Percentiles rank a stretch among this genome's conserved stretches.
phyloP scores from a whole-genome alignment of 768 basidiomycete species.

The Panellus pusillus region DNA sequence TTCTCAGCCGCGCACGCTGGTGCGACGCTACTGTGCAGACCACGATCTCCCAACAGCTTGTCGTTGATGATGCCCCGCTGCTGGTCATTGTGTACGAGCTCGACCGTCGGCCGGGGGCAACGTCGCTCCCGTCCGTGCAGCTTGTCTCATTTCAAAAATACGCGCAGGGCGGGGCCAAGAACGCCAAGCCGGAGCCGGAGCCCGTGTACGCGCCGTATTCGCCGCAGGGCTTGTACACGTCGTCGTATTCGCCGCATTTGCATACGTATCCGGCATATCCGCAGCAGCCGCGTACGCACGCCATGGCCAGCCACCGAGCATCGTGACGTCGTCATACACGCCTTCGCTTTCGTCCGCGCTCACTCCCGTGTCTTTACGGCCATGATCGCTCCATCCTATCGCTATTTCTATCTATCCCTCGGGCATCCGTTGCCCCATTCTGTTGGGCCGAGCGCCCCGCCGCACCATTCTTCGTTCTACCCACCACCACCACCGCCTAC shows the following conservation, averaged over 20 bases:
- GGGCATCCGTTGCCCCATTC: background rate
- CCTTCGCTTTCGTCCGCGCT: conserved; percentile 45
- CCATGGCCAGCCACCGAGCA: background rate
- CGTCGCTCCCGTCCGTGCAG: conserved; percentile 58
- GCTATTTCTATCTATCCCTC: conserved; percentile 15
- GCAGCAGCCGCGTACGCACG: background rate
- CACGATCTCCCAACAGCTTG: conserved; percentile 69
- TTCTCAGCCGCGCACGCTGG: conserved; percentile 68
- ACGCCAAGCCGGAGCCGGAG: conserved; percentile 1
- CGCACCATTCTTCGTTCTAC: background rate
- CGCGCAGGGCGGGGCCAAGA: conserved; percentile 2
- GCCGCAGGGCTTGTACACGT: background rate
- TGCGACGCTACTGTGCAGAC: conserved; percentile 56
- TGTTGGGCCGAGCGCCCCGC: background rate
- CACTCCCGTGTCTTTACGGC: conserved; percentile 31
- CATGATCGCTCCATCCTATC: conserved; percentile 3
- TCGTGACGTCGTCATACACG: conserved; percentile 7
- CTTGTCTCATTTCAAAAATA: conserved; percentile 52
- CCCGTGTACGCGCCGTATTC: conserved; percentile 1
- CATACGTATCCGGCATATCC: background rate
- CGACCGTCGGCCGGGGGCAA: conserved; percentile 50
- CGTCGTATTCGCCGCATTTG: background rate
- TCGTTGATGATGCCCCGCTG: conserved; percentile 61
- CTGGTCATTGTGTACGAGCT: conserved; percentile 69
- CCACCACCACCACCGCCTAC: background rate